These are phyloP conservation scores for Zasmidium cellare DNA, from an alignment of 2,329 filamentous ascomycete species.

Conservation along the genomic window DNA sequence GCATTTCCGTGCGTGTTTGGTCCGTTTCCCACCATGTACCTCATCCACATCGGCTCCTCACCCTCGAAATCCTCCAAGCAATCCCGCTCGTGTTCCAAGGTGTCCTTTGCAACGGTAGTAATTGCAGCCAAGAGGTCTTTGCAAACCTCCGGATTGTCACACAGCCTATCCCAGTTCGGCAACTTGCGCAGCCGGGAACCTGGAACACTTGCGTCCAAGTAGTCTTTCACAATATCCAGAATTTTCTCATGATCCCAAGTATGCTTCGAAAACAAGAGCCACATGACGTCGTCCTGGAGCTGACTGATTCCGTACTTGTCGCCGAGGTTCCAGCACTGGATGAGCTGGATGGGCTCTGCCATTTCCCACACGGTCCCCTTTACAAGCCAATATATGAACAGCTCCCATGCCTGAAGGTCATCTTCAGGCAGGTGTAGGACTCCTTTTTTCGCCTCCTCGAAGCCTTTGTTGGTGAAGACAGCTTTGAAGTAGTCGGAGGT, in stretches of 20 bases:
- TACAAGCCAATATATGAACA: slow-evolving; percentile 5
- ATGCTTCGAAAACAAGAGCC: neutral
- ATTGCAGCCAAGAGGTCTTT: neutral
- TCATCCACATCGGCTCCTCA: neutral
- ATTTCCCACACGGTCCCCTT: neutral
- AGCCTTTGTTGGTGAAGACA: neutral
- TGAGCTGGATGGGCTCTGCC: neutral
- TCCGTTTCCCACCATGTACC: neutral
- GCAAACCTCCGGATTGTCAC: neutral
- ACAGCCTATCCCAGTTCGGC: neutral
- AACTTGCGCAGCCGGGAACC: neutral
- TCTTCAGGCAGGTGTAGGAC: slow-evolving; percentile 5
- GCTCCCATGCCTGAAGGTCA: slow-evolving; percentile 7
- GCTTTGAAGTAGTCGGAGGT: neutral
- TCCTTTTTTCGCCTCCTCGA: neutral
- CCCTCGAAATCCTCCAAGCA: no score
- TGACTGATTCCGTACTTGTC: slow-evolving; percentile 4
- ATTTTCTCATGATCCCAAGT: neutral
- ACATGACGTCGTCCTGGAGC: slow-evolving; percentile 4
- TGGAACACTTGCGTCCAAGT: neutral
- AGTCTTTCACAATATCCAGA: no score
- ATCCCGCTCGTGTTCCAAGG: neutral
- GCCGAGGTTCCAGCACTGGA: slow-evolving; percentile 5
- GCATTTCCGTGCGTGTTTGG: neutral
- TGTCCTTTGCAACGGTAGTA: neutral